These are phyloP conservation scores for Thraustochytrium striatum DNA, from an alignment of 352 stramenopile genomes.

Conservation along the genomic window DNA sequence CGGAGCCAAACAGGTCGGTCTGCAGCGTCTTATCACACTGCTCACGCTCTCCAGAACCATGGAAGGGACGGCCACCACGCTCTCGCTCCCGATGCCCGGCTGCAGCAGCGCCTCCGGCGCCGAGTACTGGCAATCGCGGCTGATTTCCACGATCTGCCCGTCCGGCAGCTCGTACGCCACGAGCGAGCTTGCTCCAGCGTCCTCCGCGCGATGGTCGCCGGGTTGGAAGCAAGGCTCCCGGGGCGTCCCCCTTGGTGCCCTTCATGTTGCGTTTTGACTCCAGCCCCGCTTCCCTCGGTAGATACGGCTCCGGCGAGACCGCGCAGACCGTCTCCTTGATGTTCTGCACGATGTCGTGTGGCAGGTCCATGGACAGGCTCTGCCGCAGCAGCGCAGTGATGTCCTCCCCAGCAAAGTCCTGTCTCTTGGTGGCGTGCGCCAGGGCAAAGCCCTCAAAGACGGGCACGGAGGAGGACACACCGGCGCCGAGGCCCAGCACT, in stretches of 20 bases:
- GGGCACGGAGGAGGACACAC: constrained; percentile 9
- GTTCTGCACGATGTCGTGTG: not conserved
- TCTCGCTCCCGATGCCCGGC: not conserved
- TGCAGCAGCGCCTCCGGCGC: not conserved
- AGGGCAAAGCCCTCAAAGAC: constrained; percentile 47
- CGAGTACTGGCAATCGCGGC: not conserved
- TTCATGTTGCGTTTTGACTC: not conserved
- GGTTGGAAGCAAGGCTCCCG: not conserved
- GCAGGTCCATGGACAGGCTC: not conserved
- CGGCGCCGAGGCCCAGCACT: constrained; percentile 10
- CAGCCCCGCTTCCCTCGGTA: not conserved
- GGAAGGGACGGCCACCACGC: not conserved
- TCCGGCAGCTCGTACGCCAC: constrained; percentile 42
- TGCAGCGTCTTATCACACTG: constrained; percentile 40
- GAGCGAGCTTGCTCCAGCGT: not conserved
- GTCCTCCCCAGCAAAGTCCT: constrained; percentile 38
- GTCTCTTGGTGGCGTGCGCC: not conserved
- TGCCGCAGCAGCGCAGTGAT: not conserved
- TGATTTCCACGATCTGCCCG: constrained; percentile 32
- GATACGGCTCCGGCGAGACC: not conserved
- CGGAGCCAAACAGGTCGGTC: constrained; percentile 3
- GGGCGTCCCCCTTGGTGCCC: not conserved
- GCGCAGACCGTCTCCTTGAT: constrained; percentile 29
- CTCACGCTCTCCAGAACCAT: not conserved
- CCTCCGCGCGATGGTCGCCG: not conserved